Percentiles rank a stretch among this genome's conserved stretches.
phyloP scores from a whole-genome alignment of 1,284 basidiomycete species.

The Irpex sp. region DNA sequence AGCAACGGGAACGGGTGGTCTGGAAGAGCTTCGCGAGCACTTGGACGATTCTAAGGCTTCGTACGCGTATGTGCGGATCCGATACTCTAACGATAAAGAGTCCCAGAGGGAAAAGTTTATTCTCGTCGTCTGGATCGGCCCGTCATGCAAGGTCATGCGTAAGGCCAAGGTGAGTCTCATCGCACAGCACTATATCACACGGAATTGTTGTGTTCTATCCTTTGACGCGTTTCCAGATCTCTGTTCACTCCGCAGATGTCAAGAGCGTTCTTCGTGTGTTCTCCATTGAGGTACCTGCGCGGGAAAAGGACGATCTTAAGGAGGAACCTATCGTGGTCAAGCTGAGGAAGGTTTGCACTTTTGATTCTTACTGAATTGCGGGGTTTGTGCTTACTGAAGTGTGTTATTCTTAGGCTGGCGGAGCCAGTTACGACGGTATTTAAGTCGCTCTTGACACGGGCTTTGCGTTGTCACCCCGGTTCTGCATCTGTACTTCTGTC shows the following conservation, averaged over 20 bases:
- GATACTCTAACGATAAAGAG: constrained; percentile 85
- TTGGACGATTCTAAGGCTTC: constrained; percentile 76
- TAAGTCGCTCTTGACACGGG: constrained; percentile 28
- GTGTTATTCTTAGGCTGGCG: constrained; percentile 55
- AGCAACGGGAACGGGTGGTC: constrained; percentile 74
- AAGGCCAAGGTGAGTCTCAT: constrained; percentile 72
- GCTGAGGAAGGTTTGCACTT: constrained; percentile 64
- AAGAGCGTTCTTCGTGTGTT: constrained; percentile 76
- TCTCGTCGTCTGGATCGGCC: constrained; percentile 87
- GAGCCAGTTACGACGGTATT: constrained; percentile 79
- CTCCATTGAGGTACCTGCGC: constrained; percentile 84
- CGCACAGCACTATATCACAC: background rate
- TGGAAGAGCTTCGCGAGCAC: constrained; percentile 71
- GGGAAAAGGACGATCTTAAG: constrained; percentile 76
- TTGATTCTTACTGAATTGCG: background rate
- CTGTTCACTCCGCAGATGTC: constrained; percentile 84
- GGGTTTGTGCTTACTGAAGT: constrained; percentile 10
- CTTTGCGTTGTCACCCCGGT: background rate
- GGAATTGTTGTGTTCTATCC: background rate
- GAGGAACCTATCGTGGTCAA: constrained; percentile 74
- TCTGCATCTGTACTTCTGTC: background rate
- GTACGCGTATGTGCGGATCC: constrained; percentile 80
- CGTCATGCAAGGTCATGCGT: constrained; percentile 84
- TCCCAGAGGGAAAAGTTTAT: constrained; percentile 88
- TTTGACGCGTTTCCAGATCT: constrained; percentile 54